Conservation (phyloP, 345 rosid genomes). For the Rhodamnia rubescens region DNA sequence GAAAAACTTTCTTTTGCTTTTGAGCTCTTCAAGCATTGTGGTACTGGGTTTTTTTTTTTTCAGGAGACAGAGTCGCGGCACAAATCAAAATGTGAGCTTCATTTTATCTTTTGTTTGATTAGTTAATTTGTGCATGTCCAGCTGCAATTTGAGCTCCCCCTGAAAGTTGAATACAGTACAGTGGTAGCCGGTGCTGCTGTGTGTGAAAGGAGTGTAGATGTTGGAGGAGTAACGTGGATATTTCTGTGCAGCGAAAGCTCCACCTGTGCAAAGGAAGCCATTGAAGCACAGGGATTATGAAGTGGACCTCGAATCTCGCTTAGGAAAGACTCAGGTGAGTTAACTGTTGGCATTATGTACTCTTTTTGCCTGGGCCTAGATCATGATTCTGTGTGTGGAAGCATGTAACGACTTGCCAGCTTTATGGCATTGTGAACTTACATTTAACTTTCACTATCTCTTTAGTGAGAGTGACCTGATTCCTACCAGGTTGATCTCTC, state of each 20-base stretch:
- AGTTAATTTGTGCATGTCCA: not conserved
- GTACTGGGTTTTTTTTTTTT: not conserved
- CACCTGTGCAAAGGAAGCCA: constrained; percentile 92
- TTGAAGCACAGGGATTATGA: constrained; percentile 95
- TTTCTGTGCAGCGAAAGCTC: constrained; percentile 55
- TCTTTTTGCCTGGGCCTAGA: not conserved
- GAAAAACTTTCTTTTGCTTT: not conserved
- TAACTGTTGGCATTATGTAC: not conserved
- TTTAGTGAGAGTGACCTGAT: not conserved
- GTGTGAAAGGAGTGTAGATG: not conserved
- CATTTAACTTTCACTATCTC: not conserved
- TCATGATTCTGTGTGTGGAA: not conserved
- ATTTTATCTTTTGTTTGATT: not conserved
- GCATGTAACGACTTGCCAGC: not conserved
- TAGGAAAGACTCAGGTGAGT: constrained; percentile 86
- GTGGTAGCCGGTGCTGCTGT: not conserved
- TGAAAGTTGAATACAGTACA: not conserved
- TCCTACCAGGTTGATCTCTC: not conserved
- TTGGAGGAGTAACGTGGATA: not conserved
- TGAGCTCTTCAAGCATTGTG: not conserved
- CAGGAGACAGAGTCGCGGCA: constrained; percentile 59
- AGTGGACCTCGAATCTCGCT: constrained; percentile 92
- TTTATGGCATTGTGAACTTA: not conserved
- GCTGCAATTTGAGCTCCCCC: not conserved
- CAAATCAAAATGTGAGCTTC: constrained; percentile 59